Evolutionary conservation across 1,284 basidiomycete species (phyloP), one percentile per base, ranked within the genome.

Genomic region (Inonotus hispidus): DNA sequence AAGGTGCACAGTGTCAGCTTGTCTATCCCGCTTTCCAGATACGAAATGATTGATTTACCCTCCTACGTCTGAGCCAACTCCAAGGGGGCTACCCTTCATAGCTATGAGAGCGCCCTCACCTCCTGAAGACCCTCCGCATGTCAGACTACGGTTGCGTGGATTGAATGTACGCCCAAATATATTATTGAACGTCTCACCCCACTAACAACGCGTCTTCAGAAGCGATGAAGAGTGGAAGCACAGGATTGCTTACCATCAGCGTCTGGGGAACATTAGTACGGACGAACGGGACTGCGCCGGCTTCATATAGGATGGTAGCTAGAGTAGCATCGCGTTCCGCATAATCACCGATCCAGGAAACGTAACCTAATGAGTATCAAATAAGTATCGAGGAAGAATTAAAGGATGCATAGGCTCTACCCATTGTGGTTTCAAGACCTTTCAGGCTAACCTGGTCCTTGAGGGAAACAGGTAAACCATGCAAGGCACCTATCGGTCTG

Each of bases 251-350:
- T 60, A 82, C 82, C 80, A 84, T 82, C 16, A 88, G 69, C 2
- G 85, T 84, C 68, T 89, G 87, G 0, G 87, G 87, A 14, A 88
- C 77, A 62, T 90, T 90, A 1, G 87, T 90, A 56, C 83, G 80
- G 16, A 88, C 84, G 63, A 84, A 90, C 1, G 81, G 82, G 6
- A 89, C 79, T 0, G 87, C 88, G 0, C 89, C 88, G 2, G 75
- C 79, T 35, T 79, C 77, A 60, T 81, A 74, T 25, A 88, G 72
- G 27, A 86, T 75, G 61, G 87, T 79, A n/a, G 85, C 82, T 0
- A 89, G 73, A 2, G 80, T 78, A 1, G 80, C 75, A 63, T 90
- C 80, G 41, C 75, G 74, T 10, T 81, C 74, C 1, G 82, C 77
- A 53, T 77, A 76, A 57, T 80, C 73, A 1, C 82, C 84, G 32